Percentiles rank a stretch among this genome's conserved stretches.
Evolutionary conservation across 2,329 filamentous ascomycete species (phyloP).

Genomic region (Pestalotiopsis sp.): DNA sequence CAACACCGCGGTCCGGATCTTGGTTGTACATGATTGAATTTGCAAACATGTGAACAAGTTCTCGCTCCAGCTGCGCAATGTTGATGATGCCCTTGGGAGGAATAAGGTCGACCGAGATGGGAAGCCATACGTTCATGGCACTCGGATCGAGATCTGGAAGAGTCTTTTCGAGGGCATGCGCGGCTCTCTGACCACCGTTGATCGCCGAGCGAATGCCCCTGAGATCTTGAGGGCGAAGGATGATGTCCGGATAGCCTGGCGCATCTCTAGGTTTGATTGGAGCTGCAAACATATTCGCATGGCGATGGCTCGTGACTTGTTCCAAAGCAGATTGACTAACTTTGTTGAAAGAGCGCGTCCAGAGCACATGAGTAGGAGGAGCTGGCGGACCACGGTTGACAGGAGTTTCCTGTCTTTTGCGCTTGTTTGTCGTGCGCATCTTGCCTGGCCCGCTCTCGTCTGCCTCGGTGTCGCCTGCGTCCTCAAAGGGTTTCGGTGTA

Average conservation of each 20-base stretch:
- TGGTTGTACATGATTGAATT: slow-evolving; percentile 99
- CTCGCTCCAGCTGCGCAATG: slow-evolving; percentile 87
- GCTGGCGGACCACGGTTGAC: slow-evolving; percentile 46
- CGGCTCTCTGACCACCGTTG: slow-evolving; percentile 70
- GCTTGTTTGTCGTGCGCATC: slow-evolving; percentile 47
- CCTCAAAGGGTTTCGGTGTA: slow-evolving; percentile 57
- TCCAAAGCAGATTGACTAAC: slow-evolving; percentile 75
- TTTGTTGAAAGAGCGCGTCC: slow-evolving; percentile 75
- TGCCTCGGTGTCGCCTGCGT: slow-evolving; percentile 57
- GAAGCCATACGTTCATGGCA: slow-evolving; percentile 62
- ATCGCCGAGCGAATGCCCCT: slow-evolving; percentile 78
- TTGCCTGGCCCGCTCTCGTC: slow-evolving; percentile 52
- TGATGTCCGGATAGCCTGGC: slow-evolving; percentile 74
- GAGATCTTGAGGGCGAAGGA: slow-evolving; percentile 75
- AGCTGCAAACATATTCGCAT: slow-evolving; percentile 79
- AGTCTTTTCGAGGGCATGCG: slow-evolving; percentile 60
- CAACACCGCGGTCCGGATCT: slow-evolving; percentile 73
- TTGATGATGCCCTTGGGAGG: slow-evolving; percentile 93
- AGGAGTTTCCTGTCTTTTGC: slow-evolving; percentile 59
- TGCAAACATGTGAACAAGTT: slow-evolving; percentile 94
- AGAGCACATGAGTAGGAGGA: slow-evolving; percentile 70
- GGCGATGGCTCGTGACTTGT: slow-evolving; percentile 75
- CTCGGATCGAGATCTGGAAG: slow-evolving; percentile 63
- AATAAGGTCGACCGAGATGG: slow-evolving; percentile 74
- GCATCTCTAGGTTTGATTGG: slow-evolving; percentile 75